Evolutionary conservation across 2,329 filamentous ascomycete species (phyloP).

Genomic region (Tolypocladium nubicola): DNA sequence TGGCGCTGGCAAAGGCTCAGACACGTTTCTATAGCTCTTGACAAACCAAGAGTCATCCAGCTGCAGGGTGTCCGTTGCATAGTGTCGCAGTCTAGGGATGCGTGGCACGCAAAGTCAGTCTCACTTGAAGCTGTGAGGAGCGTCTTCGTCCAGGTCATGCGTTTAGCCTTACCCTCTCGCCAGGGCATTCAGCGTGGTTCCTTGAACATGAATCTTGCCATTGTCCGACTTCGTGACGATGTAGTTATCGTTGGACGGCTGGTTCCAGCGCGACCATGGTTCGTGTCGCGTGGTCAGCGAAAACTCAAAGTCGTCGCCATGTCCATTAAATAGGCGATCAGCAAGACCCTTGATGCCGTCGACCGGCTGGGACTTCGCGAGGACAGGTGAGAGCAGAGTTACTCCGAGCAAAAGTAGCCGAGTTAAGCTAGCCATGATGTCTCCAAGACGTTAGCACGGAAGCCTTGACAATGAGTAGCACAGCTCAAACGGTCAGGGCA

Average conservation of each 20-base stretch:
- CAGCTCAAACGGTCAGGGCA: neutral
- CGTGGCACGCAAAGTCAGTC: neutral
- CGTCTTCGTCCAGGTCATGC: too few relatives aligned
- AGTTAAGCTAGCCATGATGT: neutral
- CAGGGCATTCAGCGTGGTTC: constrained; percentile 10
- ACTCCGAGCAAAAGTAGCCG: neutral
- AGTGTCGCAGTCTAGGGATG: constrained; percentile 8
- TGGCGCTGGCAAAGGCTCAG: constrained; percentile 2
- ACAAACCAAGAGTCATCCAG: constrained; percentile 10
- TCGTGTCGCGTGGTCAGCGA: constrained; percentile 4
- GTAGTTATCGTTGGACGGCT: constrained; percentile 10
- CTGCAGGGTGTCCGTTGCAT: constrained; percentile 8
- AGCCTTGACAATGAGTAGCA: neutral
- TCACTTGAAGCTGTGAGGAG: neutral
- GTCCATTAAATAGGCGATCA: constrained; percentile 7
- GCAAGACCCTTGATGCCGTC: constrained; percentile 8
- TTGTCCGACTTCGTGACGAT: constrained; percentile 3
- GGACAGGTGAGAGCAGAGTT: neutral
- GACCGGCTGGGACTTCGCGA: neutral
- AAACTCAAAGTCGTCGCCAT: constrained; percentile 7
- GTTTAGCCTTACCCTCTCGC: constrained; percentile 8
- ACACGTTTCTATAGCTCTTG: neutral
- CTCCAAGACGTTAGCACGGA: neutral
- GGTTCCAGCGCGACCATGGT: constrained; percentile 11
- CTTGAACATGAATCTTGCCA: constrained; percentile 9